Evolutionary conservation across 148 eudicot species (phyloP).

Genomic region (Linanthus parryae): DNA sequence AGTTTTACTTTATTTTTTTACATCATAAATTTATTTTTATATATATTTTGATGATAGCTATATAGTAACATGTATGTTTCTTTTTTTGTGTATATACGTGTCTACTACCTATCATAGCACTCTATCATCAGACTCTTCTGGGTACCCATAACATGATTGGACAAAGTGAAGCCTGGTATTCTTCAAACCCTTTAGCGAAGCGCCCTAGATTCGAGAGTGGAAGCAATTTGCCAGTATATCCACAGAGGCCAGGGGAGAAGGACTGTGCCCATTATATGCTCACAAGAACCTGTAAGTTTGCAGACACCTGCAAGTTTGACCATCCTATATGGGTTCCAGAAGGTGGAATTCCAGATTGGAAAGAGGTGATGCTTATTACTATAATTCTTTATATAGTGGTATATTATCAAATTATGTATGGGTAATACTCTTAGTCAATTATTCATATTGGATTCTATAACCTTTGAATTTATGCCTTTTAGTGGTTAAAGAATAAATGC

Average conservation of each 20-base stretch:
- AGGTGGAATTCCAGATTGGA: slow-evolving; percentile 99
- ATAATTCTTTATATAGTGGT: background rate
- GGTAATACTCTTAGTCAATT: slow-evolving; percentile 4
- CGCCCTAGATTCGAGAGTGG: slow-evolving; percentile 90
- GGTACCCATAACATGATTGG: slow-evolving; percentile 74
- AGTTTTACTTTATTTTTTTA: too few species aligned
- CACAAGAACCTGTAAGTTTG: slow-evolving; percentile 98
- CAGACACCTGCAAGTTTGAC: slow-evolving; percentile 98
- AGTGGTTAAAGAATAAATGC: background rate
- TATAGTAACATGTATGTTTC: slow-evolving; percentile 37
- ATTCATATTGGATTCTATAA: slow-evolving; percentile 2
- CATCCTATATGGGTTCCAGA: slow-evolving; percentile 99
- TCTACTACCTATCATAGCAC: slow-evolving; percentile 73
- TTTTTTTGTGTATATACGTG: slow-evolving; percentile 42
- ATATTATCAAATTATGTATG: slow-evolving; percentile 18
- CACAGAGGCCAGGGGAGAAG: slow-evolving; percentile 99
- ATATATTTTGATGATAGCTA: slow-evolving; percentile 10
- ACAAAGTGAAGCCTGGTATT: slow-evolving; percentile 90
- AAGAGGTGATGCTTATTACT: slow-evolving; percentile 68
- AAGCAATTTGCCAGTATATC: slow-evolving; percentile 81
- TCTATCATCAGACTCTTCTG: slow-evolving; percentile 73
- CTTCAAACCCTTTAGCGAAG: slow-evolving; percentile 78
- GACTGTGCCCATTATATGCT: slow-evolving; percentile 97
- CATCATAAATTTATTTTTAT: slow-evolving; percentile 16
- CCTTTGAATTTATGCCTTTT: too few species aligned